These are phyloP conservation scores for Pyricularia pennisetigena DNA, from an alignment of 2,329 filamentous ascomycete species.

Conservation along the genomic window DNA sequence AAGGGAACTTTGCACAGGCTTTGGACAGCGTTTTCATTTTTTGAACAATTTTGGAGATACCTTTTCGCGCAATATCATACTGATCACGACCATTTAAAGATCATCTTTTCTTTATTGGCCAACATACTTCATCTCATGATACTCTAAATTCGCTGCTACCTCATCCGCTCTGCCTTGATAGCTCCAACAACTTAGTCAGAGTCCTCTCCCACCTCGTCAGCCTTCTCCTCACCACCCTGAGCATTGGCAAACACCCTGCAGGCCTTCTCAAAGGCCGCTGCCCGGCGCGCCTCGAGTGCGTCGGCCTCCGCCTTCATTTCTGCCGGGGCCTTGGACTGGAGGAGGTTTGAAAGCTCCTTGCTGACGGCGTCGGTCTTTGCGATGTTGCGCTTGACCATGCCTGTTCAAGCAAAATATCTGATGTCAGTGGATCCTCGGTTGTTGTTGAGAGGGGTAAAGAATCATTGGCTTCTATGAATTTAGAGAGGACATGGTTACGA, in stretches of 20 bases:
- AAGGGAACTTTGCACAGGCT: background rate
- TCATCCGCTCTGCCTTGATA: background rate
- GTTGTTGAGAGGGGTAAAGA: background rate
- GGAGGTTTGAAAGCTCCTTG: constrained; percentile 10
- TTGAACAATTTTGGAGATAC: background rate
- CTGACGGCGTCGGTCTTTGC: constrained; percentile 10
- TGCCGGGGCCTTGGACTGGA: constrained; percentile 13
- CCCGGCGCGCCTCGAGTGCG: constrained; percentile 11
- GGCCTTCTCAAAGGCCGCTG: constrained; percentile 12
- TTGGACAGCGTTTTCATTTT: background rate
- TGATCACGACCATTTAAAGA: background rate
- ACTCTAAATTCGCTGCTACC: background rate
- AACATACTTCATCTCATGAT: background rate
- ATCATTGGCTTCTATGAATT: background rate
- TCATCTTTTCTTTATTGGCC: background rate
- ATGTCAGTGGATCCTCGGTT: background rate
- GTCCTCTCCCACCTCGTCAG: constrained; percentile 14
- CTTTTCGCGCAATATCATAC: background rate
- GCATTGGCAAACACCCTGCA: constrained; percentile 11
- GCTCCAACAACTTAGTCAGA: constrained; percentile 9
- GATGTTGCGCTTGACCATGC: constrained; percentile 15
- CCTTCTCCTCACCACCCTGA: constrained; percentile 12
- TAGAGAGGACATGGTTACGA: background rate
- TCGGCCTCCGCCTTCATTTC: constrained; percentile 12
- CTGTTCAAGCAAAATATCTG: constrained; percentile 5